A percentile compares a stretch with the other conserved stretches of the same genome.
These are phyloP conservation scores for Penicillium capsulatum DNA, from an alignment of 2,329 filamentous ascomycete genomes.

Conservation along the genomic window DNA sequence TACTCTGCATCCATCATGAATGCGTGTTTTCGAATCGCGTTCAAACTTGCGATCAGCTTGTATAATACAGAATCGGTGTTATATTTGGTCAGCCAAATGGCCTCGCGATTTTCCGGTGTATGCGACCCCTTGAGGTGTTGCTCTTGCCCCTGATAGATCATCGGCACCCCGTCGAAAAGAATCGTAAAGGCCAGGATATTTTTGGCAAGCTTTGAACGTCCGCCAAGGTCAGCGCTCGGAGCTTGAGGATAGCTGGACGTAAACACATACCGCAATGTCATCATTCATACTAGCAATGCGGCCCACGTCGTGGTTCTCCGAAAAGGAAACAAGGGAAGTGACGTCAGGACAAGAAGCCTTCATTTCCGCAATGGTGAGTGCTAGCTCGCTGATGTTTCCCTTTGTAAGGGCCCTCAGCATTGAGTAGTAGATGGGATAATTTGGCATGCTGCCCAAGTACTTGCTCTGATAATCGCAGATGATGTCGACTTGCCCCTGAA, in stretches of 20 bases:
- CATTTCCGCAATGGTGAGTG: conserved; percentile 21
- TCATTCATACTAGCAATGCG: conserved; percentile 51
- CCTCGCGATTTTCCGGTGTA: conserved; percentile 50
- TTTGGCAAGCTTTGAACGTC: conserved; percentile 49
- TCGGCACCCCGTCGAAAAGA: conserved; percentile 52
- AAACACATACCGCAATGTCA: conserved; percentile 45
- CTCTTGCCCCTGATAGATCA: conserved; percentile 47
- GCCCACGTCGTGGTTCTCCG: conserved; percentile 58
- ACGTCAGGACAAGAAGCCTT: conserved; percentile 38
- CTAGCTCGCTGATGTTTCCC: conserved; percentile 29
- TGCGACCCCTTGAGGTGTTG: conserved; percentile 53
- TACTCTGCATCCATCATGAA: conserved; percentile 35
- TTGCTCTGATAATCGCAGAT: conserved; percentile 42
- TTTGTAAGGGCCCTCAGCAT: conserved; percentile 32
- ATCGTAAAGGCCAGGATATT: conserved; percentile 61
- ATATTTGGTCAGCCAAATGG: conserved; percentile 49
- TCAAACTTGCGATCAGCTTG: conserved; percentile 36
- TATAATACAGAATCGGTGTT: conserved; percentile 40
- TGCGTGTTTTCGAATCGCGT: conserved; percentile 43
- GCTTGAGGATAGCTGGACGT: no score
- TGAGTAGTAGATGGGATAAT: conserved; percentile 41
- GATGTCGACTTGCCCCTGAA: conserved; percentile 31
- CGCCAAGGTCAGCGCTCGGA: no score
- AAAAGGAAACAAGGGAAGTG: conserved; percentile 49
- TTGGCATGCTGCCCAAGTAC: conserved; percentile 42